Base-by-base conservation (phyloP, 495 filamentous ascomycete species). In the Monascus purpureus region DNA sequence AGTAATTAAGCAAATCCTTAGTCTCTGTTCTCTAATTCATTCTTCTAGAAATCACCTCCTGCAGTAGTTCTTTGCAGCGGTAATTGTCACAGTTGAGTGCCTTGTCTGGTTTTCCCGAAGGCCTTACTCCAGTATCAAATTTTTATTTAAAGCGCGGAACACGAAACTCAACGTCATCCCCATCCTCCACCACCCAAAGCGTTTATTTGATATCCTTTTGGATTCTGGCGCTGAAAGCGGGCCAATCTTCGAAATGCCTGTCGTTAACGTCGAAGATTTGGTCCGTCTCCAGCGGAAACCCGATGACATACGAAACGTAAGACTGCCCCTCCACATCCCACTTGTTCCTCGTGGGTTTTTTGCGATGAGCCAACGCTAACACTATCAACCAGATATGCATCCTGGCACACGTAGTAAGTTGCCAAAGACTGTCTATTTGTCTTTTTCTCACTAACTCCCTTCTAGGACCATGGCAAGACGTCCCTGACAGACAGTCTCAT, bases 401-500 rank as follows among this genome's bases (percentile, higher is more conserved):
- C 46, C 65, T 97, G 32, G 90, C 90, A 18, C 90, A 97, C 52
- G 90, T 97, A 46, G 80, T 86, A 75, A 58, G 80, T 72, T 36
- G 8, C 9, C n/a, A n/a, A 18, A 23, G 29, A 3, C 26, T 12
- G 7, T 11, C 14, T 17, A 16, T 33, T 25, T 12, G 28, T 23
- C n/a, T 2, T 32, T 32, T 35, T 30, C 28, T 36, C 28, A 33
- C 33, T 25, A 15, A 25, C 32, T 12, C 22, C 30, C 18, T 22
- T 34, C 9, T 45, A 70, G 66, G 90, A 99, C 49, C 90, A 99
- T 67, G 90, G 90, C 43, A 99, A 99, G 61, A 99, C 90, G 4
- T 95, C 92, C 13, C 77, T 99, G 40, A 92, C 87, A 27, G 90
- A 99, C 50, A 83, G 82, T 35, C 77, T 99, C 28, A 83, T 99